phyloP scores from a whole-genome alignment of 1,284 basidiomycete species.

The Marasmius sp. region DNA sequence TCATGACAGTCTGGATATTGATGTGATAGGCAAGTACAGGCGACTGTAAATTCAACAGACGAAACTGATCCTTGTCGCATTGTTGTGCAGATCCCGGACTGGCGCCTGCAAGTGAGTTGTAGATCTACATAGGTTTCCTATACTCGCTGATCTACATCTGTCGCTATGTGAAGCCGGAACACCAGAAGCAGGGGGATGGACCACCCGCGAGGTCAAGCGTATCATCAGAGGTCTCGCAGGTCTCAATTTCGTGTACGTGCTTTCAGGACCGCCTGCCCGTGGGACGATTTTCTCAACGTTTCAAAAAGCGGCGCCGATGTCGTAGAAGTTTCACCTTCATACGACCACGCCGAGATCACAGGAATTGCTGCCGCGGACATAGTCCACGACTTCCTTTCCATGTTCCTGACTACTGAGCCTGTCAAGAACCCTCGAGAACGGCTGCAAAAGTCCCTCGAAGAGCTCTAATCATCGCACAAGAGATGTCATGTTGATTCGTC shows the following conservation, averaged over 20 bases:
- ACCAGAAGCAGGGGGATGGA: slow-evolving; percentile 58
- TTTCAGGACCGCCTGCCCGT: not conserved
- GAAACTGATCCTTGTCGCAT: not conserved
- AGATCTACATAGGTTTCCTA: not conserved
- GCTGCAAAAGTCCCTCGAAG: not conserved
- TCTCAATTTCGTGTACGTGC: slow-evolving; percentile 43
- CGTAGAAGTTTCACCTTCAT: slow-evolving; percentile 50
- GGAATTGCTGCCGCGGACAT: slow-evolving; percentile 62
- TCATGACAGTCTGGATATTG: not conserved
- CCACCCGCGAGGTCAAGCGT: slow-evolving; percentile 53
- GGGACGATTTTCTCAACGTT: not conserved
- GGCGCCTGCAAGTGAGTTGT: slow-evolving; percentile 23
- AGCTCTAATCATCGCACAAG: not conserved
- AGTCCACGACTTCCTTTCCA: slow-evolving; percentile 59
- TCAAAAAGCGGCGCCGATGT: slow-evolving; percentile 44
- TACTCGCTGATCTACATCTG: not conserved
- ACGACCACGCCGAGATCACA: slow-evolving; percentile 53
- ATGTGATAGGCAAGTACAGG: not conserved
- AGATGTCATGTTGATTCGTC: not conserved
- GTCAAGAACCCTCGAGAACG: slow-evolving; percentile 13
- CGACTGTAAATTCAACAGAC: not conserved
- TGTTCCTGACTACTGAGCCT: slow-evolving; percentile 39
- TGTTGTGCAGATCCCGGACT: slow-evolving; percentile 19
- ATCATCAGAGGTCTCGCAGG: slow-evolving; percentile 55
- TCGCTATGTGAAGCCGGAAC: slow-evolving; percentile 41